phyloP scores from a whole-genome alignment of 1,139 yeast genomes.

The Entelexis paramagnoliae region DNA sequence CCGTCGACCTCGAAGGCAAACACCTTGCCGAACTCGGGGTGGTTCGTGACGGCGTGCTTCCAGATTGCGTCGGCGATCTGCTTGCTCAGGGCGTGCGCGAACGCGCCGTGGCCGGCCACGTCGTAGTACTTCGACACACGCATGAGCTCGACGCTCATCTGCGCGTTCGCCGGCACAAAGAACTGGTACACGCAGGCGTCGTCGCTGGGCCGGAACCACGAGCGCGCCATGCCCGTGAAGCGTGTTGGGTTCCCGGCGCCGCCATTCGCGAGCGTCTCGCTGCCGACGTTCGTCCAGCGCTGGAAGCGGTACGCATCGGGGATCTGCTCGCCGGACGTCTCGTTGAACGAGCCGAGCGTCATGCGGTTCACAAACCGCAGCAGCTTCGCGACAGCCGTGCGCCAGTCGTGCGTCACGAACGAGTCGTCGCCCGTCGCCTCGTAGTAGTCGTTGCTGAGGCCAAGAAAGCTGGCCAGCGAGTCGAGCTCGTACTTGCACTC shows the following conservation, averaged over 20 bases:
- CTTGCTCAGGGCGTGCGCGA: conserved; percentile 34
- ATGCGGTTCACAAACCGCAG: conserved; percentile 35
- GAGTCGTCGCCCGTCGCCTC: conserved; percentile 42
- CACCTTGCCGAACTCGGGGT: conserved; percentile 61
- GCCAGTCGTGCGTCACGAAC: conserved; percentile 49
- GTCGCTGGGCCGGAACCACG: conserved; percentile 88
- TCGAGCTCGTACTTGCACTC: conserved; percentile 89
- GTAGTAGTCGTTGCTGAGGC: conserved; percentile 61
- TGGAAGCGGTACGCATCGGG: conserved; percentile 49
- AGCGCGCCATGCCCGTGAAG: conserved; percentile 61
- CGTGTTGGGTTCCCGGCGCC: conserved; percentile 83
- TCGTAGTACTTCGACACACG: conserved; percentile 27
- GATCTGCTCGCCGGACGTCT: conserved; percentile 49
- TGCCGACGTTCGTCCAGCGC: conserved; percentile 61
- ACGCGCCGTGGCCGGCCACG: conserved; percentile 24
- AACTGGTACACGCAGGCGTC: conserved; percentile 76
- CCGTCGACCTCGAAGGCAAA: conserved; percentile 89
- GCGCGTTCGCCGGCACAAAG: conserved; percentile 80
- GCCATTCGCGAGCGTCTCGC: conserved; percentile 67
- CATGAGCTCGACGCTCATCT: conserved; percentile 53
- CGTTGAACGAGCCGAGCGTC: conserved; percentile 31
- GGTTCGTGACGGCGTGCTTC: conserved; percentile 53
- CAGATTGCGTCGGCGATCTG: conserved; percentile 49
- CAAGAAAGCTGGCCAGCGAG: conserved; percentile 71
- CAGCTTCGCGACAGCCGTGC: conserved; percentile 46